Percentiles rank a stretch among this genome's conserved stretches.
phyloP scores from a whole-genome alignment of 805 yeast species.

The Zygotorulaspora danielsina region DNA sequence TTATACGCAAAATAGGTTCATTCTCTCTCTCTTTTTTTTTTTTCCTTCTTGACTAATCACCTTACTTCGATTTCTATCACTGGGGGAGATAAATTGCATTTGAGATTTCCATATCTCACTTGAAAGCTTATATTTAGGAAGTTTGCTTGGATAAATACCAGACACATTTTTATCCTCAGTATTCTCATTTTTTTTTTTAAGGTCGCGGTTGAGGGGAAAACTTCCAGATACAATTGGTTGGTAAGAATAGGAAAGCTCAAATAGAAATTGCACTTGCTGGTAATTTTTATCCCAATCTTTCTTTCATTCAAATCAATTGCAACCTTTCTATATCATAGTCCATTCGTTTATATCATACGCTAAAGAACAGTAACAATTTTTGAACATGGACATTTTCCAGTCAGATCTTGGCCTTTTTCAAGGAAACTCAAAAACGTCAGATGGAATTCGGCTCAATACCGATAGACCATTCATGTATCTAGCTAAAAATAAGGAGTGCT shows the following conservation, averaged over 20 bases:
- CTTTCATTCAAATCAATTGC: no score
- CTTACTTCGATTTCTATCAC: constrained; percentile 1
- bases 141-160: constrained; percentile 2
- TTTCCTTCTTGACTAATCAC: neutral
- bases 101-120: neutral
- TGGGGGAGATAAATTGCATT: neutral
- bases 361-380: neutral
- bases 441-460: neutral
- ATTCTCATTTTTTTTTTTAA: neutral
- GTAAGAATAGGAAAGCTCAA: neutral
- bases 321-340: neutral
- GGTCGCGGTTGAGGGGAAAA: neutral
- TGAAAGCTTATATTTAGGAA: neutral
- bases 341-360: neutral
- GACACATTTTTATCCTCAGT: neutral
- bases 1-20: neutral
- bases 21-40: neutral
- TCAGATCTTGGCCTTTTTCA: constrained; percentile 2
- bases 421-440: neutral
- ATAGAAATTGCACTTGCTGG: neutral
- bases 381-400: constrained; percentile 1
- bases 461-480: constrained; percentile 1
- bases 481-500: neutral
- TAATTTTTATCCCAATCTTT: no score
- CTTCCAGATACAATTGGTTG: neutral